Evolutionary conservation across 2,329 filamentous ascomycete genomes (phyloP), one percentile per base, ranked within the genome.

Genomic region (Cadophora luteo-olivacea): DNA sequence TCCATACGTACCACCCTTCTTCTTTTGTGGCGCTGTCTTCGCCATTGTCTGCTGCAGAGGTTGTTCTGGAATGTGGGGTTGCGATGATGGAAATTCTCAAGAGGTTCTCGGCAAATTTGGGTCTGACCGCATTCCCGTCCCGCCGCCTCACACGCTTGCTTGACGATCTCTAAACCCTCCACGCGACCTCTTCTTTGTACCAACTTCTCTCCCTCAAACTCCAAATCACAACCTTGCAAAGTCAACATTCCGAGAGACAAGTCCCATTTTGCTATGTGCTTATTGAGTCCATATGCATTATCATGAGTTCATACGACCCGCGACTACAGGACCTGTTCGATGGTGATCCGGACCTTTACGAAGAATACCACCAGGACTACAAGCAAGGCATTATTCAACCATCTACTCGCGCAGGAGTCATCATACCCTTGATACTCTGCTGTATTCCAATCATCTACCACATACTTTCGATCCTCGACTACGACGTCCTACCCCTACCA

Each of bases 401-500:
- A 14, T 72, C 69, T 33, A 58, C 61, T 14, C 57, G 68, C 16
- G 45, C 61, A 62, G 70, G 71, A 57, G 52, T 71, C 25, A 54
- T 77, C 36, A 49, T 78, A 33, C 69, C 75, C 9, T 4, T 74
- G 9, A 24, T 75, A n/a, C 36, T 79, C 32, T 74, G 75, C 52
- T 36, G 72, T 24, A 5, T 72, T 29, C 70, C 75, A 5, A 12
- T 77, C 41, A 61, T 77, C 38, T 79, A 79, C 64, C 74, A 77
- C 19, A 70, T 74, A 9, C 64, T 78, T n/a, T 68, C 68, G 24
- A 62, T 62, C 33, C 68, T 76, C 25, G 77, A 78, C 64, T 80
- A 77, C 73, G 75, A 79, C 68, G 75, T 81, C 25, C 73, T 83
- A 5, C 77, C 80, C 71, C 74, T 84, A 74, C 76, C 81, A 67